phyloP scores from a whole-genome alignment of 169 alveolate genomes.

The Cryptosporidium baileyi region DNA sequence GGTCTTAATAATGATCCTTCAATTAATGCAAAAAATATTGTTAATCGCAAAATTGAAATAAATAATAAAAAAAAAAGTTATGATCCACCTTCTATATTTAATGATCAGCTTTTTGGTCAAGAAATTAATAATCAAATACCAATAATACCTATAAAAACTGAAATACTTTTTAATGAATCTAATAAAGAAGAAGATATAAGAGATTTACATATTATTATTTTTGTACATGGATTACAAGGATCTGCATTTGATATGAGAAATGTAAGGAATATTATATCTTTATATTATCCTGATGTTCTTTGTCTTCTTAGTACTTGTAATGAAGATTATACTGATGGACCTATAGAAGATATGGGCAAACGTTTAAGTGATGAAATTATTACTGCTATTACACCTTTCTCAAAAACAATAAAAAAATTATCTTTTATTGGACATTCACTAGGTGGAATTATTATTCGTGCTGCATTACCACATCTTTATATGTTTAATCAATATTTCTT shows the following conservation, averaged over 20 bases:
- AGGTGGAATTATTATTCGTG: conserved; percentile 92
- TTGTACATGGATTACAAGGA: conserved; percentile 94
- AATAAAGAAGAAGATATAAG: not conserved
- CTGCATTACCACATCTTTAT: conserved; percentile 88
- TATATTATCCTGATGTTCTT: conserved; percentile 84
- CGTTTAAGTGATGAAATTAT: conserved; percentile 83
- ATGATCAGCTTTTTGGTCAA: not conserved
- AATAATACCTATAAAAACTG: conserved; percentile 22
- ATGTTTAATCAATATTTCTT: conserved; percentile 81
- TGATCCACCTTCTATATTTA: not conserved
- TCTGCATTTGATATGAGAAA: conserved; percentile 87
- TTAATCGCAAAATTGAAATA: not conserved
- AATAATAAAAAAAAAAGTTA: not conserved
- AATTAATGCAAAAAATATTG: conserved; percentile 22
- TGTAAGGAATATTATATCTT: conserved; percentile 82
- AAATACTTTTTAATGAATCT: not conserved
- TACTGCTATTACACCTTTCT: conserved; percentile 39
- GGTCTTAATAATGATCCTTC: conserved; percentile 62
- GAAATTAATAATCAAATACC: conserved; percentile 5
- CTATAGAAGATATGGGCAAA: conserved; percentile 85
- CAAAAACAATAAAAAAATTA: conserved; percentile 76
- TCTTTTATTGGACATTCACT: conserved; percentile 91
- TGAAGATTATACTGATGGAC: conserved; percentile 90
- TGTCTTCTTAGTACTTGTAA: conserved; percentile 83
- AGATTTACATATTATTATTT: conserved; percentile 86